phyloP scores from a whole-genome alignment of 441 rosid genomes.

The Corymbia citriodora region DNA sequence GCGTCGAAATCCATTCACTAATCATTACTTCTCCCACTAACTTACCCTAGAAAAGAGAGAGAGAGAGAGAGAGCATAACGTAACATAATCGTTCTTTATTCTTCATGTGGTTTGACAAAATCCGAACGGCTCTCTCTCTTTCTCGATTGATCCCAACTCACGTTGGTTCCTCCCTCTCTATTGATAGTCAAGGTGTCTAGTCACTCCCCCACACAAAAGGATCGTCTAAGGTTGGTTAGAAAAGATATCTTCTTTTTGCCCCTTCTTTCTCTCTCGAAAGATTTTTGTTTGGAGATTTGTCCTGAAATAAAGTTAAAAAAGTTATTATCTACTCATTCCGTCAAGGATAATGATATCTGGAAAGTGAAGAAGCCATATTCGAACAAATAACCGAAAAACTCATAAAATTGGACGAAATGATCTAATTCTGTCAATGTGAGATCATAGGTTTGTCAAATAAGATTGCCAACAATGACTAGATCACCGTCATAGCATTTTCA shows the following conservation, averaged over 20 bases:
- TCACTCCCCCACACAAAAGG: not conserved
- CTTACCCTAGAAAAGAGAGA: not conserved
- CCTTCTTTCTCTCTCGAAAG: not conserved
- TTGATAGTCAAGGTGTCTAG: not conserved
- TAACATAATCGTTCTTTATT: not conserved
- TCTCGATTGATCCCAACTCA: not conserved
- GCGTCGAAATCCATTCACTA: not conserved
- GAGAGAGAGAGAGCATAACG: not conserved
- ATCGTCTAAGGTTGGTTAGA: not conserved
- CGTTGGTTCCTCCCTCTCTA: not conserved
- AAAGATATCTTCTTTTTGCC: not conserved
- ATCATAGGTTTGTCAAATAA: accelerated
- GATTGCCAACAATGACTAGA: accelerated
- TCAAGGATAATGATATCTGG: not conserved
- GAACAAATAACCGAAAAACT: not conserved
- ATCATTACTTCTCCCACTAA: not conserved
- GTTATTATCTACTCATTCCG: accelerated
- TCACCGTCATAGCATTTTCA: accelerated
- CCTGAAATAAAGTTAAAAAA: not conserved
- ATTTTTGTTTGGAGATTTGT: not conserved
- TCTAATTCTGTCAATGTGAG: too few species aligned
- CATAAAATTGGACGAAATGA: too few species aligned
- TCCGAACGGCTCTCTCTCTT: not conserved
- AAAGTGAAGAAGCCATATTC: too few species aligned
- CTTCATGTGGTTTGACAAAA: not conserved